phyloP scores from a whole-genome alignment of 805 yeast genomes.

The Wickerhamomyces mucosus region DNA sequence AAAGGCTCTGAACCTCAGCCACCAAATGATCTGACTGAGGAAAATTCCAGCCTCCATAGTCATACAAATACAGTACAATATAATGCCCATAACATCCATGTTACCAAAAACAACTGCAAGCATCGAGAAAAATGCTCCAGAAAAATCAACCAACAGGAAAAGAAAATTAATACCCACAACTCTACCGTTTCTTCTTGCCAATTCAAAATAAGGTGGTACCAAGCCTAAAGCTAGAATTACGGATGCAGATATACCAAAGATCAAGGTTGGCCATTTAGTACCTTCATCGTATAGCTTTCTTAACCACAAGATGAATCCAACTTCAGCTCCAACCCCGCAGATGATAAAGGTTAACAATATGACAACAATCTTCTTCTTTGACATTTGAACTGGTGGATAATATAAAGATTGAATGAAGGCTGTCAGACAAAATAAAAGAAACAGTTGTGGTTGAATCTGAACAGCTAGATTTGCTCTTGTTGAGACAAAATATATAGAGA shows the following conservation, averaged over 20 bases:
- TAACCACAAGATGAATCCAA: slow-evolving; percentile 65
- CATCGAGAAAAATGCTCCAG: slow-evolving; percentile 79
- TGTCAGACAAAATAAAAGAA: slow-evolving; percentile 56
- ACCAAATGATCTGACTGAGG: slow-evolving; percentile 54
- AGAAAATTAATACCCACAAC: slow-evolving; percentile 86
- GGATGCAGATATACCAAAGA: slow-evolving; percentile 77
- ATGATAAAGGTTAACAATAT: slow-evolving; percentile 30
- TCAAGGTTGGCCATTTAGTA: slow-evolving; percentile 64
- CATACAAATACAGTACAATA: slow-evolving; percentile 57
- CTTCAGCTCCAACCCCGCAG: slow-evolving; percentile 48
- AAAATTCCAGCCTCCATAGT: slow-evolving; percentile 65
- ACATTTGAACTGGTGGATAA: slow-evolving; percentile 61
- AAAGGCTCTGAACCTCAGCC: slow-evolving; percentile 24
- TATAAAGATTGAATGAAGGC: slow-evolving; percentile 62
- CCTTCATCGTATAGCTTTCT: slow-evolving; percentile 46
- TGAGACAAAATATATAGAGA: slow-evolving; percentile 70
- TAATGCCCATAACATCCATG: slow-evolving; percentile 62
- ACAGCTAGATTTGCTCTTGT: slow-evolving; percentile 68
- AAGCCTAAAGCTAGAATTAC: slow-evolving; percentile 69
- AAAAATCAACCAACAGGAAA: slow-evolving; percentile 64
- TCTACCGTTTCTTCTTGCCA: slow-evolving; percentile 68
- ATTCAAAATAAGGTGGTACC: slow-evolving; percentile 83
- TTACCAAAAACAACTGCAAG: slow-evolving; percentile 47
- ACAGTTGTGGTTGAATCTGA: slow-evolving; percentile 84
- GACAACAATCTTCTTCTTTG: slow-evolving; percentile 27